Evolutionary conservation across 768 basidiomycete genomes (phyloP), one percentile per base, ranked within the genome.

Genomic region (Termitomyces eurrhizus): DNA sequence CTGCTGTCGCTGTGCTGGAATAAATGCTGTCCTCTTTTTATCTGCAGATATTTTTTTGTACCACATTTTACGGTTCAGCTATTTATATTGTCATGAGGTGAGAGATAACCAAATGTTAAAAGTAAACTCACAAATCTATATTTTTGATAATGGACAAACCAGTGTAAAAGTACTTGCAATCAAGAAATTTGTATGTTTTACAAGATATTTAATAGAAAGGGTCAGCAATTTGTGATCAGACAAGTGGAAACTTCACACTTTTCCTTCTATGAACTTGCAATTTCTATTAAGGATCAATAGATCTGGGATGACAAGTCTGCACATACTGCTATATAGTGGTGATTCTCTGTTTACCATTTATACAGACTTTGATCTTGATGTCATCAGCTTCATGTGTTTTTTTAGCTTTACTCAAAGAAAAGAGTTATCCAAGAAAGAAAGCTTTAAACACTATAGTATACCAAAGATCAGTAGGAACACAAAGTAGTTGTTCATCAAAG

Each of bases 381-480:
- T n/a, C n/a, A n/a, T n/a, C n/a, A n/a, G n/a, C n/a, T n/a, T n/a
- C n/a, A 16, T 70, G 66, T 4, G 61, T 55, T 0, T 69, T 72
- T 5, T 80, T 77, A 39, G 78, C 82, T 85, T 48, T 11, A 59
- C 50, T 35, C 18, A 35, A 36, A 32, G 36, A n/a, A 66, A 42
- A 57, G 16, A 16, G 53, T 61, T 24, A 56, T 21, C 12, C 13
- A 29, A 42, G 32, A 39, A 32, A 9, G 48, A 58, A 24, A 16
- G 12, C 9, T n/a, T 45, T 6, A 32, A 14, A 14, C 13, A 52
- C 24, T 2, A 3, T 16, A 51, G 39, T 78, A 7, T 59, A 88
- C 88, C 78, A 63, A 89, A 88, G 24, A 89, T 82, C 44, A 89
- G 87, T n/a, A n/a, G n/a, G n/a, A n/a, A n/a, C n/a, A n/a, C n/a